phyloP scores from a whole-genome alignment of 192 early-diverging fungal species.

The Mortierella antarctica region DNA sequence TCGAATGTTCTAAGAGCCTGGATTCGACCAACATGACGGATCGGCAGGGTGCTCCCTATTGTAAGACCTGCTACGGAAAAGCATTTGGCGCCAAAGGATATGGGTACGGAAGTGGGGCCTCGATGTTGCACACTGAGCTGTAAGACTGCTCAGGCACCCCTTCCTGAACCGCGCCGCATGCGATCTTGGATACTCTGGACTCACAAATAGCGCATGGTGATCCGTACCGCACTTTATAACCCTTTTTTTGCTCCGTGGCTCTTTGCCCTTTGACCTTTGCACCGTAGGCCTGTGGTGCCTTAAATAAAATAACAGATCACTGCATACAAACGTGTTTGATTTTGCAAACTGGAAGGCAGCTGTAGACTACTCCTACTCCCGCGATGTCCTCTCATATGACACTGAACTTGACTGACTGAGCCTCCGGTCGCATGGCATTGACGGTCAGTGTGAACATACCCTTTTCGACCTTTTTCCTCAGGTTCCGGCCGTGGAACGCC shows the following conservation, averaged over 20 bases:
- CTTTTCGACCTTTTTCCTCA: conserved; percentile 23
- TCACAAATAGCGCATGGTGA: too few species aligned
- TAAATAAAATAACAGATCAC: background rate
- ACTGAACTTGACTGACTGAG: conserved; percentile 34
- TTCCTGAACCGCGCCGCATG: background rate
- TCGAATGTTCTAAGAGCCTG: conserved; percentile 62
- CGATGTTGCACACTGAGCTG: conserved; percentile 55
- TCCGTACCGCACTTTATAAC: too few species aligned
- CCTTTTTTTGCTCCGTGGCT: too few species aligned
- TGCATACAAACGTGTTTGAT: background rate
- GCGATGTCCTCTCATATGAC: background rate
- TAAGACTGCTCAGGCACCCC: background rate
- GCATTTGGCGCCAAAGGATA: conserved; percentile 65
- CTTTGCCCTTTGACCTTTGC: too few species aligned
- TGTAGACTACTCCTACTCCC: too few species aligned
- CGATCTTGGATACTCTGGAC: too few species aligned
- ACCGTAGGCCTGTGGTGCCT: too few species aligned
- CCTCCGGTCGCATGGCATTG: conserved; percentile 49
- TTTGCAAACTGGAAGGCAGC: too few species aligned
- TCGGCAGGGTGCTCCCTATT: conserved; percentile 59
- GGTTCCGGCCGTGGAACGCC: conserved; percentile 25
- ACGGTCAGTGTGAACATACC: conserved; percentile 50
- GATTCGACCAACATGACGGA: conserved; percentile 70
- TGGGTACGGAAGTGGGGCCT: conserved; percentile 54
- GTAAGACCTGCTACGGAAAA: conserved; percentile 64